A percentile compares a stretch with the other conserved stretches of the same genome.
Evolutionary conservation across 306 rosid species (phyloP).

Genomic region (Medicago truncatula): MtrunA17r5.0-ANR NC_053045.1:53973501-53974000

Average conservation of each 20-base stretch:
- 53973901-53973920: conserved; percentile 84
- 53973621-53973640: conserved; percentile 14
- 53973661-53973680: conserved; percentile 77
- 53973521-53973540: not conserved
- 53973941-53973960: conserved; percentile 64
- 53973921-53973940: conserved; percentile 90
- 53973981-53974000: not conserved
- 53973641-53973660: conserved; percentile 87
- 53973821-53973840: conserved; percentile 10
- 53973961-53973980: conserved; percentile 15
- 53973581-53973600: not conserved
- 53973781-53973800: not conserved
- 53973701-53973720: conserved; percentile 25
- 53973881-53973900: conserved; percentile 41
- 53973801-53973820: conserved; percentile 21
- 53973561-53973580: not conserved
- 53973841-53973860: conserved; percentile 22
- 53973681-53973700: conserved; percentile 75
- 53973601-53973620: not conserved
- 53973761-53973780: conserved; percentile 24
- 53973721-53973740: conserved; percentile 23
- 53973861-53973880: conserved; percentile 1
- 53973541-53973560: not conserved
- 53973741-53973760: conserved; percentile 23
- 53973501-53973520: not conserved